Base-by-base conservation (phyloP, 1,139 yeast genomes). In the Geotrichum histeridarum region DNA sequence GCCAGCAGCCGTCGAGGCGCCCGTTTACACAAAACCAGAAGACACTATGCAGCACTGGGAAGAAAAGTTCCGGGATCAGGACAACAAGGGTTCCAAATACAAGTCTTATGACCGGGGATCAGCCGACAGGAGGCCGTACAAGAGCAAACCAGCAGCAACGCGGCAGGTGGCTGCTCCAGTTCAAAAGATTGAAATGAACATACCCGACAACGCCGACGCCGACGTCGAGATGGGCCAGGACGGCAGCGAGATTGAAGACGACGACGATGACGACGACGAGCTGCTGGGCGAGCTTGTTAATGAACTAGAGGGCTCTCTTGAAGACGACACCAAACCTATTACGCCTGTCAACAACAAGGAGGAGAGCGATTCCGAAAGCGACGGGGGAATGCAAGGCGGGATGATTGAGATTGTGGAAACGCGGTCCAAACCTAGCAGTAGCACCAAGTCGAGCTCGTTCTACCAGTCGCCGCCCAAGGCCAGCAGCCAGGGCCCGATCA, bases 381-480 rank as follows among this genome's bases (percentile, higher is more conserved):
- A 50, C 12, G 46, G 31, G 11, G 45, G 27, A 8, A 15, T n/a
- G 14, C 15, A 22, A 32, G 42, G 46, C 17, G 48, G 52, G 12
- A 52, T 48, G 49, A 43, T 52, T 5, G 41, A 52, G 36, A 46
- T 52, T 15, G 55, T 52, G 17, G 55, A 52, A 30, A 42, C 17
- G 22, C 41, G 41, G n/a, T 17, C 50, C 17, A 12, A 30, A 15
- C 15, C 44, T 14, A 37, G 12, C 18, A 22, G 27, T 27, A n/a
- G 32, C 11, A 41, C 14, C 44, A 15, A 15, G 14, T 8, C 22
- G 22, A 33, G 36, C 6, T 33, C 49, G 6, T 45, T 45, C 22
- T 45, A 45, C 41, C 41, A 45, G 17, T 32, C 38, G 31, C 49
- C 27, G 8, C 51, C 42, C 22, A 30, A 42, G 42, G 32, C 38